phyloP scores from a whole-genome alignment of 176 grass and related monocot genomes.

The Coix lacrymajobi region DNA sequence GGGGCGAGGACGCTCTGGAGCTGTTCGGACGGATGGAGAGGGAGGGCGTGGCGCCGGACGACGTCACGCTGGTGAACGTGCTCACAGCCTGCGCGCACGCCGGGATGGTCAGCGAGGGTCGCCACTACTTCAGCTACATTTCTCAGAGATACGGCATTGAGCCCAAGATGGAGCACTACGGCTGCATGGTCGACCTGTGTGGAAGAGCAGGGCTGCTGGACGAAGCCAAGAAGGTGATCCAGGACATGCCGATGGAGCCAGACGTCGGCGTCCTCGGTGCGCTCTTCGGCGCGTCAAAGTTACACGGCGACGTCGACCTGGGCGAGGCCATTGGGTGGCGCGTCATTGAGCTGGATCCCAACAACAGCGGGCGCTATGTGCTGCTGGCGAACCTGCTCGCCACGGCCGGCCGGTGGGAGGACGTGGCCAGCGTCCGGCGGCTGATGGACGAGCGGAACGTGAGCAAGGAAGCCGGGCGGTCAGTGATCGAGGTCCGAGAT shows the following conservation, averaged over 20 bases:
- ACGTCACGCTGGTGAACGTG: constrained; percentile 70
- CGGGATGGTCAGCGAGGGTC: constrained; percentile 45
- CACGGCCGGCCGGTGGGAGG: constrained; percentile 52
- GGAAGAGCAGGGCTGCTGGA: constrained; percentile 73
- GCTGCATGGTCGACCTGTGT: constrained; percentile 73
- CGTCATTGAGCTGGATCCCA: constrained; percentile 64
- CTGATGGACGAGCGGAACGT: constrained; percentile 66
- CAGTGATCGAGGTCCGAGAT: constrained; percentile 53
- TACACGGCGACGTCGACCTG: constrained; percentile 49
- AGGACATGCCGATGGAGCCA: constrained; percentile 69
- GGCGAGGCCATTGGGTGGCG: constrained; percentile 56
- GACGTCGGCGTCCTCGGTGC: constrained; percentile 66
- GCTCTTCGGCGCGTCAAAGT: constrained; percentile 74
- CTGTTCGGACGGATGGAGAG: constrained; percentile 63
- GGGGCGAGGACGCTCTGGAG: constrained; percentile 38
- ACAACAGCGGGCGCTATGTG: constrained; percentile 70
- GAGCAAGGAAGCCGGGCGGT: constrained; percentile 63
- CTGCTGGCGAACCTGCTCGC: constrained; percentile 77
- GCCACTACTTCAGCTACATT: constrained; percentile 45
- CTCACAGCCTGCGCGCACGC: constrained; percentile 80
- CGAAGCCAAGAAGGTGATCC: constrained; percentile 73
- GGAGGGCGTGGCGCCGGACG: constrained; percentile 39
- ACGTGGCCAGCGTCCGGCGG: constrained; percentile 47
- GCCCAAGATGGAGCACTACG: constrained; percentile 80
- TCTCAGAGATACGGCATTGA: constrained; percentile 36